Evolutionary conservation across 2,329 filamentous ascomycete species (phyloP), one percentile per base, ranked within the genome.

Genomic region (Lachnum nothofagi): DNA sequence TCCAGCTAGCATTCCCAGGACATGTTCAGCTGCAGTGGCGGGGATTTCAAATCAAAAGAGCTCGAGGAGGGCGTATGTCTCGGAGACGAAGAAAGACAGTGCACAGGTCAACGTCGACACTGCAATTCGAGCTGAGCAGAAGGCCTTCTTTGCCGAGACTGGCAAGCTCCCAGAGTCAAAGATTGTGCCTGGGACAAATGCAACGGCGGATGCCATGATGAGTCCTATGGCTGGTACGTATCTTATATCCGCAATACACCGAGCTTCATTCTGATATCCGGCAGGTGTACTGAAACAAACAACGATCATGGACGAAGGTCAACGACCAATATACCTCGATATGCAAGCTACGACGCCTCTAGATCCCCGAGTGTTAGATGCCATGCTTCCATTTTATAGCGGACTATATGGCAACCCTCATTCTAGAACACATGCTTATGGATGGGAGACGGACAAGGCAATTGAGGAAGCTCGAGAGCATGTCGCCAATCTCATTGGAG

Each of bases 261-360:
- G 35, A 49, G 9, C 44, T 61, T 64, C 53, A 61, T 34, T 58
- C 9, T 46, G 37, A 42, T 35, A n/a, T 47, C 34, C 41, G 25
- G 9, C 35, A 64, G 86, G 87, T 57, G 85, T 96, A 39, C 75
- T 98, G 54, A 94, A 93, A 73, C 86, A 95, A 68, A 91, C 91
- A 7, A 90, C 89, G 10, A 76, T 95, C 56, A 88, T 97, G 85
- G 91, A 95, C 59, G 84, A 95, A 69, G 93, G 93, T 50, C 85
- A 88, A 54, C 79, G 93, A 51, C 93, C 93, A 33, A 97, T 98
- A 65, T 98, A 98, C 64, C 84, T 98, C 46, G 93, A 98, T 66
- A 95, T 95, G 85, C 93, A 98, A 72, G 89, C 93, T 29, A 98
- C 93, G 1, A 98, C 93, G 0, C 93, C 93, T 16, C 83, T 93